phyloP scores from a whole-genome alignment of 495 filamentous ascomycete genomes.

The Penicillium maclennaniae region DNA sequence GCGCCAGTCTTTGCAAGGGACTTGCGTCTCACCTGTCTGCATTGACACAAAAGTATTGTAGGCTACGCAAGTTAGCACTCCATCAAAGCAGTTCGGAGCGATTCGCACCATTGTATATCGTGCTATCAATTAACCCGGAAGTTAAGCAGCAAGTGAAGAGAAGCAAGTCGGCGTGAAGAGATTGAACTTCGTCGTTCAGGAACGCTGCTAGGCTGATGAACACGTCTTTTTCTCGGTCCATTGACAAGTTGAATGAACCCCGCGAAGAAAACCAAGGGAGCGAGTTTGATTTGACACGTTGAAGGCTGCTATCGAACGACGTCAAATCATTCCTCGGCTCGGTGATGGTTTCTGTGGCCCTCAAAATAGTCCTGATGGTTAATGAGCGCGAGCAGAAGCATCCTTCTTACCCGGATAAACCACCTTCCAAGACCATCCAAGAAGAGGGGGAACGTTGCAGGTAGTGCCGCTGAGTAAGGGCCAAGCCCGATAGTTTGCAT shows the following conservation, averaged over 20 bases:
- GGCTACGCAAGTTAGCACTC: constrained; percentile 24
- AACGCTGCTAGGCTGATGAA: constrained; percentile 12
- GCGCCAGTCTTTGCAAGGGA: background rate
- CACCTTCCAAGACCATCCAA: too few species aligned
- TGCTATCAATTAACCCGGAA: constrained; percentile 50
- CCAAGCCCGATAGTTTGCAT: too few species aligned
- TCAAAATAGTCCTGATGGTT: too few species aligned
- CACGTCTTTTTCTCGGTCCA: constrained; percentile 6
- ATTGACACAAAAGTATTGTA: constrained; percentile 54
- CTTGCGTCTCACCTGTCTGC: constrained; percentile 43
- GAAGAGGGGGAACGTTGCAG: too few species aligned
- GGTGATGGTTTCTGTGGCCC: too few species aligned
- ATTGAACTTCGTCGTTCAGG: constrained; percentile 31
- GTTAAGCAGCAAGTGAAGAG: constrained; percentile 47
- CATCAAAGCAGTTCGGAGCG: background rate
- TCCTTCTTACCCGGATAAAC: too few species aligned
- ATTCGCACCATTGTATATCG: constrained; percentile 42
- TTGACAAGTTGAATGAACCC: background rate
- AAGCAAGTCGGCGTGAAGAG: constrained; percentile 38
- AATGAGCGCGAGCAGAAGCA: too few species aligned
- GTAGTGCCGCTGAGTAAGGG: too few species aligned
- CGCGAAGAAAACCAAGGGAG: background rate
- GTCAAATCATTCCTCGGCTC: too few species aligned
- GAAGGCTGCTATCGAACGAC: background rate
- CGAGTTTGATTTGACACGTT: background rate